These are phyloP conservation scores for Musa beccarii DNA, from an alignment of 176 grass and related monocot species.

Conservation along the genomic window DNA sequence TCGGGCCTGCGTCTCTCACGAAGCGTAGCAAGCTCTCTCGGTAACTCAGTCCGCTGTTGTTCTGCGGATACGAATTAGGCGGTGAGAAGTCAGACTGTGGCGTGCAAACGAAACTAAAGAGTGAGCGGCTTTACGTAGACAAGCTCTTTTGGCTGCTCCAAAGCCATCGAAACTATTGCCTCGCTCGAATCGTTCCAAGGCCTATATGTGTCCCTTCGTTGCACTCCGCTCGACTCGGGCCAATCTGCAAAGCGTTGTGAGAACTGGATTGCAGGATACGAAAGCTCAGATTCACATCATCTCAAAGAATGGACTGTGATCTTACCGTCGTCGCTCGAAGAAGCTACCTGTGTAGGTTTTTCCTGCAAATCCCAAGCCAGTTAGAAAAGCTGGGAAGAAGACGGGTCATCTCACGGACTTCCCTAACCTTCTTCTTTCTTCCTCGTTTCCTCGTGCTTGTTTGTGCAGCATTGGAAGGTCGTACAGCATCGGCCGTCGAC, in stretches of 20 bases:
- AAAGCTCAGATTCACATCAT: not conserved
- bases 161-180: not conserved
- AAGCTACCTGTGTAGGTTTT: too few relatives aligned
- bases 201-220: slow-evolving; percentile 3
- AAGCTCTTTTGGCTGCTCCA: not conserved
- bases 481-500: slow-evolving; percentile 27
- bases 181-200: not conserved
- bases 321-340: not conserved
- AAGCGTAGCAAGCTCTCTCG: slow-evolving; percentile 33
- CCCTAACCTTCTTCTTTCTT: slow-evolving; percentile 33
- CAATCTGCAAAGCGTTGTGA: not conserved
- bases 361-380: not conserved
- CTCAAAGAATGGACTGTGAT: not conserved
- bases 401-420: not conserved
- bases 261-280: too few relatives aligned
- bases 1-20: slow-evolving; percentile 33
- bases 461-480: slow-evolving; percentile 32
- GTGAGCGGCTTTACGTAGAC: not conserved
- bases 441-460: slow-evolving; percentile 16
- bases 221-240: not conserved
- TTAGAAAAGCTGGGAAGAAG: too few relatives aligned
- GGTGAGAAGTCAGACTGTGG: too few relatives aligned
- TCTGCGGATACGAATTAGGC: slow-evolving; percentile 7
- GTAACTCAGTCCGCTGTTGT: slow-evolving; percentile 25
- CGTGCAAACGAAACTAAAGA: too few relatives aligned